Evolutionary conservation across 2,329 filamentous ascomycete genomes (phyloP), one percentile per base, ranked within the genome.

Genomic region (Plectosphaerella sp.): DNA sequence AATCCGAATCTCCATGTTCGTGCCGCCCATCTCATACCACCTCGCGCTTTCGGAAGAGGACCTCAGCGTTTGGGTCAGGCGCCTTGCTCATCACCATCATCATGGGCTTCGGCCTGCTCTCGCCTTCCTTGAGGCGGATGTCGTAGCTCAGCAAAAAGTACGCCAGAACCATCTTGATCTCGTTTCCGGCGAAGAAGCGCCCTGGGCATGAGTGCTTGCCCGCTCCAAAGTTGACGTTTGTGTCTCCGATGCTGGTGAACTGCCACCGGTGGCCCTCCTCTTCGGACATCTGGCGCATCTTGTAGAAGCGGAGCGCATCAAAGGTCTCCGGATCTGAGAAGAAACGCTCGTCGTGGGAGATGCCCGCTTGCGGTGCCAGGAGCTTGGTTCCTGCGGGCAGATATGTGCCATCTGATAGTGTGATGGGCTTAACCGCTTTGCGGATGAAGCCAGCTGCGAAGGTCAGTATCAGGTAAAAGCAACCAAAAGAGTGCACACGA

Each of bases 271-370:
- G 69, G 33, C 62, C 67, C 54, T 69, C 69, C 47, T 71, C 67
- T 20, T 59, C 60, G 1, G 67, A 69, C 50, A 64, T 60, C 51
- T 73, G 65, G 10, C 73, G 71, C 54, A 75, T 58, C 46, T 66
- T 72, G 62, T 74, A 76, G 63, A 79, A 79, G 48, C 77, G 75
- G 48, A 79, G 57, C 5, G 73, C 70, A 55, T 80, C 76, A 48
- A 80, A 75, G 2, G 66, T 67, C 18, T 73, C 69, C 6, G 75
- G 69, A 18, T 69, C 62, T 11, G 64, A 59, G 56, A 69, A 75
- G 59, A 67, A 70, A 22, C 65, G 64, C 52, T 67, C 69, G 55
- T 76, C 73, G 45, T 65, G 64, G 15, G 69, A 69, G 55, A 73
- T 69, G 50, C 71, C 73, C 14, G 67, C 70, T 51, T 69, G 69